Base-by-base conservation (phyloP, 1,139 yeast genomes). In the Suhomyces wounanorum region DNA sequence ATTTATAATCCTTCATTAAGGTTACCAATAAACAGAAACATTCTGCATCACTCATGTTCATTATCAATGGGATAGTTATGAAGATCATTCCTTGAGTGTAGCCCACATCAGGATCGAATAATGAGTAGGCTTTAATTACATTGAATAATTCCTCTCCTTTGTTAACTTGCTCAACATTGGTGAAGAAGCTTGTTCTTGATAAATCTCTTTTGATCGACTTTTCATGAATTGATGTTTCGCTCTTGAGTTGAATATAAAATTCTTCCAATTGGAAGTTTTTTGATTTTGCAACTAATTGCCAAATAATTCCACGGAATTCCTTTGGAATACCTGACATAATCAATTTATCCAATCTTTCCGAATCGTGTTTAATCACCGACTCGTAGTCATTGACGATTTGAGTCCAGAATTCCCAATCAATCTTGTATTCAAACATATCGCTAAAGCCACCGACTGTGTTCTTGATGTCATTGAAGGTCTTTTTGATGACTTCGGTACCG, bases 71-170 rank as follows among this genome's bases (percentile, higher is more conserved):
- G 8, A 90, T 91, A 0, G 90, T 82, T 43, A 94, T 82, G 62
- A 94, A 92, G 1, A 95, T 96, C 97, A 94, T 90, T 7, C 99
- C 98, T 67, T 94, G 98, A 1, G 97, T 94, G 64, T 94, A 94
- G 0, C 99, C 99, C 38, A 94, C 97, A 51, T 91, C 97, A 1
- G 89, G 85, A 64, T 94, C 98, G 66, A 84, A 87, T 47, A 90
- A 71, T 18, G 95, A 84, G 68, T 92, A 94, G 0, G 92, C 92
- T 63, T 88, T 89, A 56, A 94, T 82, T 33, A 94, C 85, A 54
- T 84, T 83, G 64, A 77, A 88, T 39, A 94, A 70, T 44, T 89
- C 84, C 43, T 79, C 84, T 6, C 73, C 68, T 59, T 77, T 77
- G 53, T 73, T 71, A 40, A 77, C 75, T 55, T 79, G 81, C 40